Conservation (phyloP, 352 stramenopile genomes). For the Porosira glacialis region DNA sequence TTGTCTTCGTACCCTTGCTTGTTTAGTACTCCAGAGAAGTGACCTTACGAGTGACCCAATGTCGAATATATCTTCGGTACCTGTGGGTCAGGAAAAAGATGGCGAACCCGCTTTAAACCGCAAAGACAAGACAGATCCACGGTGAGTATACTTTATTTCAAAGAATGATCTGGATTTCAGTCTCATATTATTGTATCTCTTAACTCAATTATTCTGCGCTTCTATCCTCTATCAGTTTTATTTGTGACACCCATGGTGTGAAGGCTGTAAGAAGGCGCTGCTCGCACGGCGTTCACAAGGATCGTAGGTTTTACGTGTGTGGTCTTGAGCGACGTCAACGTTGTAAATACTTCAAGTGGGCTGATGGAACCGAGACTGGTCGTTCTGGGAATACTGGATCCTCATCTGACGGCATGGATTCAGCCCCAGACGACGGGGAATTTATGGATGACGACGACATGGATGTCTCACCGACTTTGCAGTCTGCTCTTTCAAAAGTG, state of each 20-base stretch:
- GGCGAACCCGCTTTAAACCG: slow-evolving; percentile 16
- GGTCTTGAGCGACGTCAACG: slow-evolving; percentile 66
- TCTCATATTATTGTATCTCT: neutral
- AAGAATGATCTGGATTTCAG: neutral
- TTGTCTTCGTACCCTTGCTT: slow-evolving; percentile 38
- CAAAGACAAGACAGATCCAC: slow-evolving; percentile 70
- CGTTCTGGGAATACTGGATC: slow-evolving; percentile 1
- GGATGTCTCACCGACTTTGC: slow-evolving; percentile 43
- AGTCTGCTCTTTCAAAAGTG: slow-evolving; percentile 8
- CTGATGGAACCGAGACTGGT: slow-evolving; percentile 26
- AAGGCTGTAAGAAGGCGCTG: slow-evolving; percentile 70
- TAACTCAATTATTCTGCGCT: neutral
- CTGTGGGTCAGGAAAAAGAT: slow-evolving; percentile 28
- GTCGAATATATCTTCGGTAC: slow-evolving; percentile 14
- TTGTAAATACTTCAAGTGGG: slow-evolving; percentile 78
- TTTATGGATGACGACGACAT: slow-evolving; percentile 26
- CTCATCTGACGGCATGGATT: slow-evolving; percentile 20
- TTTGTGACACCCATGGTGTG: slow-evolving; percentile 72
- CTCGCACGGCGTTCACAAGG: slow-evolving; percentile 70
- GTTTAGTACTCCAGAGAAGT: slow-evolving; percentile 44
- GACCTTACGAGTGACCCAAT: slow-evolving; percentile 21
- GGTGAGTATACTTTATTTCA: slow-evolving; percentile 8
- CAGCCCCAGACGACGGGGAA: slow-evolving; percentile 3
- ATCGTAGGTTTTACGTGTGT: slow-evolving; percentile 81
- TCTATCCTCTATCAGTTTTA: slow-evolving; percentile 36